A percentile compares a stretch with the other conserved stretches of the same genome.
These are phyloP conservation scores for Candida multigemmis DNA, from an alignment of 805 yeast species.

Conservation along the genomic window DNA sequence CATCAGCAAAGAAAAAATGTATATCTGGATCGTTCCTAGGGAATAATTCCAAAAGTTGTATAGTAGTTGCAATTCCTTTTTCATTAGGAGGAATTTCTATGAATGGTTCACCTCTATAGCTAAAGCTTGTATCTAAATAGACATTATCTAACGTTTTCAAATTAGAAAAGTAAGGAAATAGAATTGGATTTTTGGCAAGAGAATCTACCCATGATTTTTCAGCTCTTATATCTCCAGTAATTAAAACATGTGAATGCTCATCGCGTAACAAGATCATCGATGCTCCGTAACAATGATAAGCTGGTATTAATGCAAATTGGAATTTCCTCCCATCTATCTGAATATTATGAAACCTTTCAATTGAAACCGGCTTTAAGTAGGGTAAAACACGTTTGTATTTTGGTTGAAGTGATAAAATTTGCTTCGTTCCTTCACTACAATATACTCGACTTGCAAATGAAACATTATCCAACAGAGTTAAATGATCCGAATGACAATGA, in stretches of 20 bases:
- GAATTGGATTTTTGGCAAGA: conserved; percentile 20
- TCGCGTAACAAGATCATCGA: conserved; percentile 42
- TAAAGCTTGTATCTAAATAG: conserved; percentile 49
- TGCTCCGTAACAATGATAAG: conserved; percentile 56
- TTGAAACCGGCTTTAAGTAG: conserved; percentile 10
- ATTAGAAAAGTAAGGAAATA: conserved; percentile 34
- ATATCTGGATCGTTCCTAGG: conserved; percentile 31
- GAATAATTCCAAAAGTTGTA: conserved; percentile 27
- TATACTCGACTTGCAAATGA: conserved; percentile 33
- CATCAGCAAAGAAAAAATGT: conserved; percentile 30
- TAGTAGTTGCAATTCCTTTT: conserved; percentile 28
- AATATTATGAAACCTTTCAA: conserved; percentile 11
- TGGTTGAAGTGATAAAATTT: conserved; percentile 10
- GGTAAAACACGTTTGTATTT: conserved; percentile 9
- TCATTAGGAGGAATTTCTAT: conserved; percentile 33
- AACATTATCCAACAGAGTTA: conserved; percentile 35
- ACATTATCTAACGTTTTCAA: conserved; percentile 29
- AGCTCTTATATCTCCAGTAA: conserved; percentile 52
- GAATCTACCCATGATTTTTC: conserved; percentile 42
- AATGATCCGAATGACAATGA: conserved; percentile 49
- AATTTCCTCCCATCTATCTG: conserved; percentile 9
- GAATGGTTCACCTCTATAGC: conserved; percentile 39
- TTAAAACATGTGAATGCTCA: conserved; percentile 26
- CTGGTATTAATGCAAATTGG: conserved; percentile 33
- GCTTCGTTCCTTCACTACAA: conserved; percentile 31